phyloP scores from a whole-genome alignment of 1,284 basidiomycete genomes.

The Exobasidium cylindrosporum region DNA sequence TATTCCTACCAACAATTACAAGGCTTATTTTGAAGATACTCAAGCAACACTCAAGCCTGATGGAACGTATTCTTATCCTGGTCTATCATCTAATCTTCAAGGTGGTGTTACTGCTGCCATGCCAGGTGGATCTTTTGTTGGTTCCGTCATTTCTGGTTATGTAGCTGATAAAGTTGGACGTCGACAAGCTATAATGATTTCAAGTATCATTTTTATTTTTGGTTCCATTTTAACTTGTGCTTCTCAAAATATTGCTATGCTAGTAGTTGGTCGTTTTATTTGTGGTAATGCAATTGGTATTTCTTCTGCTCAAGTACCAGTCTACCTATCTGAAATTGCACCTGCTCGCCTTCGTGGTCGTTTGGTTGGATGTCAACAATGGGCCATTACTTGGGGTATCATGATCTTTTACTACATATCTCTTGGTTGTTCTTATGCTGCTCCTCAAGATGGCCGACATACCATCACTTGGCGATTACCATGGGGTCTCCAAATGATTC shows the following conservation, averaged over 20 bases:
- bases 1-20: constrained; percentile 25
- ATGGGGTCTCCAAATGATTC: constrained; percentile 66
- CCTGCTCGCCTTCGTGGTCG: constrained; percentile 30
- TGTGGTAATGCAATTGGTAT: constrained; percentile 30
- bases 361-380: constrained; percentile 56
- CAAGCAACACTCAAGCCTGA: constrained; percentile 7
- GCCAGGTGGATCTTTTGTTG: constrained; percentile 33
- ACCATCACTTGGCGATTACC: constrained; percentile 63
- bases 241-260: constrained; percentile 32
- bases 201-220: constrained; percentile 32
- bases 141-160: constrained; percentile 29
- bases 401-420: constrained; percentile 42
- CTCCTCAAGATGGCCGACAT: constrained; percentile 9
- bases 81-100: constrained; percentile 21
- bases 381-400: constrained; percentile 54
- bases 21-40: constrained; percentile 20
- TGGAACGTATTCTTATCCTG: constrained; percentile 20
- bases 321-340: constrained; percentile 29
- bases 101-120: constrained; percentile 35
- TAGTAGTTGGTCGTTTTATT: constrained; percentile 31
- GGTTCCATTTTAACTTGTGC: constrained; percentile 31
- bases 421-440: constrained; percentile 19
- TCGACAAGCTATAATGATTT: constrained; percentile 26
- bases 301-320: constrained; percentile 28
- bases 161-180: constrained; percentile 29